Evolutionary conservation across 129 eudicot species (phyloP).

Genomic region (Glebionis coronaria): DNA sequence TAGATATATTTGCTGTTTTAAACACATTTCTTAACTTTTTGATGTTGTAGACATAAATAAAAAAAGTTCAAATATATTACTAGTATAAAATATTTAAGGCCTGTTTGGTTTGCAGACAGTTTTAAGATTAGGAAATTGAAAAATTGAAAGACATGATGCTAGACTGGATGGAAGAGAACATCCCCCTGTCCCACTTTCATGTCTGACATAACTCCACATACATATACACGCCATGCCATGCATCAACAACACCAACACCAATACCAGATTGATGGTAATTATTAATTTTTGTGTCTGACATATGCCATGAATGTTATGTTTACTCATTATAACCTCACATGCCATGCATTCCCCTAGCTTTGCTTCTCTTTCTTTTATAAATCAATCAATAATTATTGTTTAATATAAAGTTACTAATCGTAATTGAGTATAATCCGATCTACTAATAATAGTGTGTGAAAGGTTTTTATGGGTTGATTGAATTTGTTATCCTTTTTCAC

Average conservation of each 20-base stretch:
- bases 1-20: too few species aligned
- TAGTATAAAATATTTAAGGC: too few species aligned
- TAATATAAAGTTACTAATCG: slow-evolving; percentile 5
- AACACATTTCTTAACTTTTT: too few species aligned
- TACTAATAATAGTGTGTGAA: neutral
- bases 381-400: neutral
- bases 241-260: slow-evolving; percentile 16
- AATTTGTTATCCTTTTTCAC: slow-evolving; percentile 2
- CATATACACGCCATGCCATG: slow-evolving; percentile 28
- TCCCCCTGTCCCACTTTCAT: slow-evolving; percentile 13
- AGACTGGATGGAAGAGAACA: slow-evolving; percentile 17
- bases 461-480: neutral
- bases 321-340: slow-evolving; percentile 24
- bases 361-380: neutral
- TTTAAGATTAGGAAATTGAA: too few species aligned
- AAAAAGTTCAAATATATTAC: too few species aligned
- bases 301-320: slow-evolving; percentile 8
- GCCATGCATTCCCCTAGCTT: slow-evolving; percentile 25
- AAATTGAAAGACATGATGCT: slow-evolving; percentile 11
- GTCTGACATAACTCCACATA: slow-evolving; percentile 32
- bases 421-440: neutral
- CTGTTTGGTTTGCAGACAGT: too few species aligned
- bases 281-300: slow-evolving; percentile 27
- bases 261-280: slow-evolving; percentile 20
- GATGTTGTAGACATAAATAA: too few species aligned